phyloP scores from a whole-genome alignment of 1,284 basidiomycete genomes.

The Pascua sp. region DNA sequence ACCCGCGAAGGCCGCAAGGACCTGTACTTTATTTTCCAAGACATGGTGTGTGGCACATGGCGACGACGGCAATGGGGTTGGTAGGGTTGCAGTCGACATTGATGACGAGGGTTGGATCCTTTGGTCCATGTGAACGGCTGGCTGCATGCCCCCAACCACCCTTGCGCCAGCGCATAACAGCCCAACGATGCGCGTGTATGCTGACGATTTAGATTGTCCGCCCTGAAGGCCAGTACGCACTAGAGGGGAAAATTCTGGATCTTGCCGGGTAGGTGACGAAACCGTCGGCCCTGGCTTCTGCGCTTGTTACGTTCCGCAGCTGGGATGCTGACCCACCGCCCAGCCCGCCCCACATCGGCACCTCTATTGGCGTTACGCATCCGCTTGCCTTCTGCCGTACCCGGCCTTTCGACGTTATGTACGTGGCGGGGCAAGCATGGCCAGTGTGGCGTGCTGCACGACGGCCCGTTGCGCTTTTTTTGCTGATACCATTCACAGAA shows the following conservation, averaged over 20 bases:
- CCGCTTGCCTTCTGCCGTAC: conserved; percentile 16
- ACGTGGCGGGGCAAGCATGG: background rate
- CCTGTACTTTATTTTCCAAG: conserved; percentile 20
- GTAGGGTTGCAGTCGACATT: too few relatives aligned
- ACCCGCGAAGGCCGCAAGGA: conserved; percentile 16
- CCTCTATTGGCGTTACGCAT: conserved; percentile 20
- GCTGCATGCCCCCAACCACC: too few relatives aligned
- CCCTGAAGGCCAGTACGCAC: conserved; percentile 15
- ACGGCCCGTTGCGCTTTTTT: background rate
- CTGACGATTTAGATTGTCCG: conserved; percentile 16
- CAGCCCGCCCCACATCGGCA: conserved; percentile 21
- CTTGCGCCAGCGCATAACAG: too few relatives aligned
- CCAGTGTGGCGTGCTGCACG: background rate
- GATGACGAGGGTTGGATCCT: too few relatives aligned
- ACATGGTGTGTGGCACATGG: conserved; percentile 13
- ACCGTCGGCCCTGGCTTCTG: conserved; percentile 1
- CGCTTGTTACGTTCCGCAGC: conserved; percentile 2
- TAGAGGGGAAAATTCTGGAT: conserved; percentile 20
- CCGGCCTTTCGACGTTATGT: conserved; percentile 18
- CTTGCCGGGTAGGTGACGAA: conserved; percentile 16
- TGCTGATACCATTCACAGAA: conserved; percentile 3
- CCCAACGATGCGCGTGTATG: background rate
- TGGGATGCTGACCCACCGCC: background rate
- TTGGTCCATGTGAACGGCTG: too few relatives aligned
- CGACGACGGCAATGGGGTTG: too few relatives aligned